phyloP scores from a whole-genome alignment of 2,329 filamentous ascomycete genomes.

The Fusarium pseudograminearum region DNA sequence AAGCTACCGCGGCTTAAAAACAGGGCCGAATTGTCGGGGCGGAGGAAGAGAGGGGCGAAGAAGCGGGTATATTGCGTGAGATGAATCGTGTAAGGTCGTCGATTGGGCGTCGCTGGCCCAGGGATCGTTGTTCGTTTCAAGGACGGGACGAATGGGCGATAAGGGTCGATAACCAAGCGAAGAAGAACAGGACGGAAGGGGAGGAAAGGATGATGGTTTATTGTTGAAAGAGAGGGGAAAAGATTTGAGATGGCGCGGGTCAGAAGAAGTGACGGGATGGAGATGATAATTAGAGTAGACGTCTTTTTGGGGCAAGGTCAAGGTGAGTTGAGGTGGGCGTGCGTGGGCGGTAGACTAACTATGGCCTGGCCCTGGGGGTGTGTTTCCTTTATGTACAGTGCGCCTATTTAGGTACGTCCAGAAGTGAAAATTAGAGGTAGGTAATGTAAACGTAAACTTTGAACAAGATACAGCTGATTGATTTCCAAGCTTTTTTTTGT shows the following conservation, averaged over 20 bases:
- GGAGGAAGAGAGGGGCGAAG: conserved; percentile 41
- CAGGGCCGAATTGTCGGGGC: conserved; percentile 38
- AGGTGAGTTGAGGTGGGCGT: conserved; percentile 47
- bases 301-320: conserved; percentile 48
- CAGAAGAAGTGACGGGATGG: conserved; percentile 41
- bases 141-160: conserved; percentile 22
- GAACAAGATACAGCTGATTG: neutral
- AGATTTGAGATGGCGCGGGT: conserved; percentile 36
- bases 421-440: neutral
- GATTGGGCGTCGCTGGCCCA: conserved; percentile 37
- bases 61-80: conserved; percentile 37
- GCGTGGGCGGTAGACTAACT: conserved; percentile 18
- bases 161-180: conserved; percentile 20
- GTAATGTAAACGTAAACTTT: conserved; percentile 15
- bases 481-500: neutral
- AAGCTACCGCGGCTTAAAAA: conserved; percentile 43
- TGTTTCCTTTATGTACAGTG: conserved; percentile 43
- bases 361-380: conserved; percentile 22
- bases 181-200: conserved; percentile 5
- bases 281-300: conserved; percentile 45
- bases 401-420: conserved; percentile 19
- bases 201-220: conserved; percentile 36
- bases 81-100: conserved; percentile 38
- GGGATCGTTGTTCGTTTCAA: conserved; percentile 25
- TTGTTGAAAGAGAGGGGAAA: conserved; percentile 40